Evolutionary conservation across 768 basidiomycete species (phyloP), one percentile per base, ranked within the genome.

Genomic region (Russula dissimulans): DNA sequence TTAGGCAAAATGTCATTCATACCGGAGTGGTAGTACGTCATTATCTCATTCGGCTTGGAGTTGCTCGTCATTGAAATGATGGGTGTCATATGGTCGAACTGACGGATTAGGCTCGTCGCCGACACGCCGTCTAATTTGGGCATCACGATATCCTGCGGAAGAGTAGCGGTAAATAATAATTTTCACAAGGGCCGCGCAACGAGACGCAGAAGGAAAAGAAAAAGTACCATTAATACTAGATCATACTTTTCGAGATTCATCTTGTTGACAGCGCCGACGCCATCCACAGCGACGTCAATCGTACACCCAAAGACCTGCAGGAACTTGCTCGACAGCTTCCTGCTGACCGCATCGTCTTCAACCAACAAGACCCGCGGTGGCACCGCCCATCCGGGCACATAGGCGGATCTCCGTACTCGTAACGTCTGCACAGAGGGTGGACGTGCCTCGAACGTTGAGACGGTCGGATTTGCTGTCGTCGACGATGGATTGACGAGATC

Each of bases 31-130:
- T 87, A 89, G 69, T 95, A 95, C 8, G 86, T 90, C 83, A 95
- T 85, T 63, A 95, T 87, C 72, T 95, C 89, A 73, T 88, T 87
- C 31, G 94, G 93, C 67, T 91, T 89, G 56, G 90, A 91, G 71
- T 94, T 95, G 68, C 85, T 87, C 54, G 95, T 98, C 95, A 98
- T 98, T 26, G 93, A 95, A 65, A 98, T 97, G 71, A 98, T 97
- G 5, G 95, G 95, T 44, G 95, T 97, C 76, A 86, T 87, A 59
- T 85, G 84, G 74, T 97, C 94, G 70, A 97, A 98, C 74, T 94
- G 91, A 17, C 95, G 81, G 66, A 98, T 97, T 67, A 97, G 72
- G 59, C 86, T 91, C 41, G 95, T 97, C 10, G 95, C 95, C 3
- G 87, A 86, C 31, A 94, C 84, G 32, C 93, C 92, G 63, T 93